Base-by-base conservation (phyloP, 73 alveolate species). In the Durusdinium trenchii region DNA sequence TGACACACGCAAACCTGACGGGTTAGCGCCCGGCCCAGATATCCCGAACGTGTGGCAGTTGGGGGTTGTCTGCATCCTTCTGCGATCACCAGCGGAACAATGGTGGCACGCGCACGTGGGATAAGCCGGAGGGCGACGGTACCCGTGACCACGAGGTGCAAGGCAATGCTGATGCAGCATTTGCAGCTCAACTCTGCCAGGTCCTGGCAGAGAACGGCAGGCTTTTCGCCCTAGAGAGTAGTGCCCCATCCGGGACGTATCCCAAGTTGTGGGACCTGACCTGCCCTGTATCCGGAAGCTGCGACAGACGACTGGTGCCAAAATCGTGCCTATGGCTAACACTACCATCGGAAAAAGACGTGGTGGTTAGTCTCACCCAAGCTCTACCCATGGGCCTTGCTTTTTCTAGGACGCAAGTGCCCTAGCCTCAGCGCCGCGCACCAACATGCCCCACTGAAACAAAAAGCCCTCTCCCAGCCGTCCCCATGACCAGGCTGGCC, bases 31-130 rank as follows among this genome's bases (percentile, higher is more conserved):
- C 1, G 86, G 60, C 52, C 86, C 86, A 14, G 57, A 76, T 76
- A 54, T 76, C 18, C 86, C 86, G 30, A 76, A 76, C 54, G 36
- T 40, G 32, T 76, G 86, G 86, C 86, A 76, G 42, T 38, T 76
- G 1, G 86, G 86, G 46, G 46, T 67, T 45, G 79, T 10, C 38
- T 67, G 79, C 79, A 3, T 67, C 79, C 4, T 67, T 67, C 79
- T 67, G 79, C 78, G 86, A 75, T 51, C 52, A 38, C 86, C 86
- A 76, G 52, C 60, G 35, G 38, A 12, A 9, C 54, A 75, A 76
- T 76, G 60, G 86, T 1, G 86, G 86, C 38, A 76, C 86, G 3
- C 86, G 86, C 18, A 43, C 86, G 16, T 43, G 52, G 50, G 86
- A 38, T 14, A 1, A 43, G 3, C 86, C 86, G 32, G n/a, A 76